Evolutionary conservation across 1,139 yeast species (phyloP), one percentile per base, ranked within the genome.

Genomic region (Candida sanyaensis): DNA sequence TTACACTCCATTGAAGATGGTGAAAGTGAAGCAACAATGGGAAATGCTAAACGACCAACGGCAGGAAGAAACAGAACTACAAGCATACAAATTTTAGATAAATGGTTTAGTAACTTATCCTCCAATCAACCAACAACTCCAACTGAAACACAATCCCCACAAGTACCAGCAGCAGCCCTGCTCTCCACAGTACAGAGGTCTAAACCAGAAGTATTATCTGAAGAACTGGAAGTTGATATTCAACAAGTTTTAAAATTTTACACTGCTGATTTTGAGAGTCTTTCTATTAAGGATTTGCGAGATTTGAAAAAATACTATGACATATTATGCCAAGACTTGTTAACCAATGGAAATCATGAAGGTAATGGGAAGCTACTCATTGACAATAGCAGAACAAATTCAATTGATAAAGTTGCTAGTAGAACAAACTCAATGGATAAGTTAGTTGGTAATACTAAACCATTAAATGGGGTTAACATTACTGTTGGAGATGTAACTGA

Each of bases 71-170:
- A 63, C 41, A 62, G 78, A 50, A 67, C 77, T 8, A 58, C 77
- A 30, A 72, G 78, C 51, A 55, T 73, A 36, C 79, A 74, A 53
- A 63, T 73, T 30, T 71, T 75, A 75, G 80, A 75, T 50, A 71
- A 68, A 51, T 75, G 78, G 78, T 70, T 75, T 52, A 69, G 64
- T 50, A 73, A 71, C 50, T 56, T 73, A 8, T 55, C 42, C 8
- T 39, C 50, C 11, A 45, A 43, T 30, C 49, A 46, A 39, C 42
- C 33, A 41, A 34, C 26, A 10, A 38, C 13, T 6, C 44, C 36
- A 11, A 47, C 31, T 29, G 41, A 37, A 4, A 21, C 36, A 10
- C 38, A 31, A 2, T n/a, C 42, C 3, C 28, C 29, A 33, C 31
- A 24, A 26, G 31, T 34, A 11, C 28, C 44, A n/a, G 26, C 40